Percentiles rank a stretch among this genome's conserved stretches.
Evolutionary conservation across 768 basidiomycete genomes (phyloP).

Genomic region (Russula abietina): DNA sequence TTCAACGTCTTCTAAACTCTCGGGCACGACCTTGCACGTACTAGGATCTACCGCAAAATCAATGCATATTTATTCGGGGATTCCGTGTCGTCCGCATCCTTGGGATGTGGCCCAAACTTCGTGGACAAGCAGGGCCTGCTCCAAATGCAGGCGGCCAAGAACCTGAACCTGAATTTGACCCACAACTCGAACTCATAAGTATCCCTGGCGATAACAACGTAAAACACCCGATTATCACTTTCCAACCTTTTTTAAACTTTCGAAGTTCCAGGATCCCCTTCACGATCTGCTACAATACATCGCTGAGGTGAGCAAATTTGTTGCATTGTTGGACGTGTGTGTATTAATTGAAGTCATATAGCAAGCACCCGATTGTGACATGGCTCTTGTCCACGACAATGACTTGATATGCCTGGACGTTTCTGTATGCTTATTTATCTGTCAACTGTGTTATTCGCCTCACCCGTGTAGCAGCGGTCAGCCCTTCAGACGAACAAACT

Average conservation of each 20-base stretch:
- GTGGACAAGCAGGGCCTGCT: neutral
- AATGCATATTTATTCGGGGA: neutral
- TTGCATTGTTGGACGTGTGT: neutral
- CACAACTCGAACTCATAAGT: neutral
- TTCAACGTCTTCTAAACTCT: neutral
- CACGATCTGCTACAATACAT: neutral
- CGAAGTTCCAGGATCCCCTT: neutral
- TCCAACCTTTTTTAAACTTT: neutral
- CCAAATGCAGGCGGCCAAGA: neutral
- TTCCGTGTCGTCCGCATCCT: neutral
- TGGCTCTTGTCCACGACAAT: neutral
- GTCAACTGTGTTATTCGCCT: neutral
- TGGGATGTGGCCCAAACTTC: neutral
- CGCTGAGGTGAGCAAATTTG: neutral
- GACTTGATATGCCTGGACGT: neutral
- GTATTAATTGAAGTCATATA: neutral
- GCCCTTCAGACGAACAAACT: neutral
- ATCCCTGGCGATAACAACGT: neutral
- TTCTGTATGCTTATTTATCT: neutral
- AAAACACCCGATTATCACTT: neutral
- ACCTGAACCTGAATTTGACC: neutral
- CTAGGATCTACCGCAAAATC: neutral
- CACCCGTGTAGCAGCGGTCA: neutral
- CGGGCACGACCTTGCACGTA: neutral
- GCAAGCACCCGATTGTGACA: neutral